These are phyloP conservation scores for Pseudopyrenochaeta lycopersici DNA, from an alignment of 2,329 filamentous ascomycete species.

Conservation along the genomic window DNA sequence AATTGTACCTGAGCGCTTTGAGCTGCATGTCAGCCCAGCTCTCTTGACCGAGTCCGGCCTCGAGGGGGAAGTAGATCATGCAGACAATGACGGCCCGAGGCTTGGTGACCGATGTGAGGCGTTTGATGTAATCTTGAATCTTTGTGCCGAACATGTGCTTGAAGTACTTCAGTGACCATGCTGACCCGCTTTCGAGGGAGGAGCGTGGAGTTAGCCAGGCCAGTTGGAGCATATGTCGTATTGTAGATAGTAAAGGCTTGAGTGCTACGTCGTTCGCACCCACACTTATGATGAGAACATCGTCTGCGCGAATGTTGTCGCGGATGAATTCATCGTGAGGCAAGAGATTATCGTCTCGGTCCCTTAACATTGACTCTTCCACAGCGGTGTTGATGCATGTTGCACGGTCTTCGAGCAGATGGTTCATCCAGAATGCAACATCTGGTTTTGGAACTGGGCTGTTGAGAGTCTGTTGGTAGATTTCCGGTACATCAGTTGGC, in stretches of 20 bases:
- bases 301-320: constrained; percentile 39
- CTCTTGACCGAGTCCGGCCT: constrained; percentile 32
- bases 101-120: constrained; percentile 36
- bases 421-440: constrained; percentile 50
- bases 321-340: constrained; percentile 47
- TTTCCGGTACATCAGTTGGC: constrained; percentile 29
- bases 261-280: constrained; percentile 50
- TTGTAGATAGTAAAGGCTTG: constrained; percentile 35
- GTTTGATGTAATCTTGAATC: constrained; percentile 36
- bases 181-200: constrained; percentile 33
- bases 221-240: constrained; percentile 43
- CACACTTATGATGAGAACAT: constrained; percentile 47
- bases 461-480: constrained; percentile 39
- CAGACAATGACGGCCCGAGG: constrained; percentile 47
- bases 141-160: constrained; percentile 39
- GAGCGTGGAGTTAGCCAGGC: constrained; percentile 38
- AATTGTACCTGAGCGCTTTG: constrained; percentile 41
- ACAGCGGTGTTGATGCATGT: constrained; percentile 49
- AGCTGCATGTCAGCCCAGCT: constrained; percentile 47
- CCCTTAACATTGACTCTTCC: constrained; percentile 45
- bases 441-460: constrained; percentile 40
- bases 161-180: constrained; percentile 43
- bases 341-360: constrained; percentile 38
- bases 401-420: constrained; percentile 37
- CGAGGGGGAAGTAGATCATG: constrained; percentile 52